These are phyloP conservation scores for Chaetomium olivaceum DNA, from an alignment of 2,329 filamentous ascomycete genomes.

Conservation along the genomic window DNA sequence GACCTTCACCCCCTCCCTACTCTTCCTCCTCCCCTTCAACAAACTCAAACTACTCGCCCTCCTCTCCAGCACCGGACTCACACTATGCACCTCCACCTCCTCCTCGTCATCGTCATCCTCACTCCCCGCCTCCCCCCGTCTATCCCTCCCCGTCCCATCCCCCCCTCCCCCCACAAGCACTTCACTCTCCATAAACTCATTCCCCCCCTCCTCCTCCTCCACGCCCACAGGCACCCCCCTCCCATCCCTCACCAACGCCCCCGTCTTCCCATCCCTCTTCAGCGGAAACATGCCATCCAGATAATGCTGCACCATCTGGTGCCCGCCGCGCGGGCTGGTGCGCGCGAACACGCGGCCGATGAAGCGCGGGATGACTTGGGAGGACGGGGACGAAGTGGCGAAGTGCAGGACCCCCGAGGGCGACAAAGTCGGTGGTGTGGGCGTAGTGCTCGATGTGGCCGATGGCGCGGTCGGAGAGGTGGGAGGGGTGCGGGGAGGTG, in stretches of 20 bases:
- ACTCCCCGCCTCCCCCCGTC: conserved; percentile 50
- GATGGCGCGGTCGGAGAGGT: conserved; percentile 55
- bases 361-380: conserved; percentile 57
- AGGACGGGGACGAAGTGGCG: conserved; percentile 45
- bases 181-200: conserved; percentile 62
- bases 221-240: conserved; percentile 41
- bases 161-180: conserved; percentile 49
- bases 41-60: conserved; percentile 2
- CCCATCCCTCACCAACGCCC: conserved; percentile 41
- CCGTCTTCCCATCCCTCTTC: conserved; percentile 44
- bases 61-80: conserved; percentile 31
- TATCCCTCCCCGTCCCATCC: conserved; percentile 47
- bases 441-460: conserved; percentile 79
- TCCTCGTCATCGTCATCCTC: conserved; percentile 34
- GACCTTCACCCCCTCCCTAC: conserved; percentile 38
- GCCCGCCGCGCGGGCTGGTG: conserved; percentile 52
- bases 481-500: conserved; percentile 40
- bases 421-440: conserved; percentile 72
- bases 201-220: conserved; percentile 37
- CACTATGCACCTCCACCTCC: conserved; percentile 36
- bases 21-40: conserved; percentile 24
- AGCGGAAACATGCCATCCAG: conserved; percentile 63
- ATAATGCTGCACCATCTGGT: conserved; percentile 63
- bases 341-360: conserved; percentile 62
- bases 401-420: conserved; percentile 72